Evolutionary conservation across 2,329 filamentous ascomycete genomes (phyloP).

Genomic region (Sclerotiophoma versabilis): DNA sequence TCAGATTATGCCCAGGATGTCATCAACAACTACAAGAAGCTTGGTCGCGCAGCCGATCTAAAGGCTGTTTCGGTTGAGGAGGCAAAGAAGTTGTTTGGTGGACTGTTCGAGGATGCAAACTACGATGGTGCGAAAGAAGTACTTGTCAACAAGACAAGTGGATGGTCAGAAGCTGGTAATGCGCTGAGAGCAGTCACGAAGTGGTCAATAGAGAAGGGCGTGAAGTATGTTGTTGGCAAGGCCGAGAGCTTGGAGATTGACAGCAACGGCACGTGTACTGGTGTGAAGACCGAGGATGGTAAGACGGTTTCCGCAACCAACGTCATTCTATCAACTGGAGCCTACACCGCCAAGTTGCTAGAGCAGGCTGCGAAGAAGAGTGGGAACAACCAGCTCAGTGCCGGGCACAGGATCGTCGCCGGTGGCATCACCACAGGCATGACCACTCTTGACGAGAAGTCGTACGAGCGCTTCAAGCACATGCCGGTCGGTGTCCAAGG

Average conservation of each 20-base stretch:
- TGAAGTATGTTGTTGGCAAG: slow-evolving; percentile 65
- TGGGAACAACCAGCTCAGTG: slow-evolving; percentile 59
- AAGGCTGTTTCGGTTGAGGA: slow-evolving; percentile 55
- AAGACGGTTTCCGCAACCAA: slow-evolving; percentile 33
- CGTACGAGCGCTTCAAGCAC: slow-evolving; percentile 34
- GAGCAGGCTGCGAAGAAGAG: slow-evolving; percentile 58
- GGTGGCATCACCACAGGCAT: slow-evolving; percentile 62
- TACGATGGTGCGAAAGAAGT: slow-evolving; percentile 67
- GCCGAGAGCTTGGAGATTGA: slow-evolving; percentile 59
- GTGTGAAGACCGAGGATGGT: slow-evolving; percentile 47
- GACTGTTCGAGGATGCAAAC: slow-evolving; percentile 67
- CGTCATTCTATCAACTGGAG: slow-evolving; percentile 52
- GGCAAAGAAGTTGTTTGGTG: slow-evolving; percentile 64
- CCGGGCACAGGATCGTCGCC: slow-evolving; percentile 62
- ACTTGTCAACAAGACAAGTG: slow-evolving; percentile 66
- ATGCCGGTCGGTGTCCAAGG: slow-evolving; percentile 48
- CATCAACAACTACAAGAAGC: slow-evolving; percentile 58
- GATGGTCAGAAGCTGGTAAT: slow-evolving; percentile 70
- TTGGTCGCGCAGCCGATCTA: slow-evolving; percentile 57
- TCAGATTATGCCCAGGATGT: slow-evolving; percentile 57
- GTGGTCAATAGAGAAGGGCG: slow-evolving; percentile 61
- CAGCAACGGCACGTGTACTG: slow-evolving; percentile 51
- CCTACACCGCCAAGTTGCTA: slow-evolving; percentile 53
- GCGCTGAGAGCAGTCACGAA: slow-evolving; percentile 63
- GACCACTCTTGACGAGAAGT: slow-evolving; percentile 52